Percentiles rank a stretch among this genome's conserved stretches.
Conservation (phyloP, 768 basidiomycete species). For the Suillus luteus region DNA sequence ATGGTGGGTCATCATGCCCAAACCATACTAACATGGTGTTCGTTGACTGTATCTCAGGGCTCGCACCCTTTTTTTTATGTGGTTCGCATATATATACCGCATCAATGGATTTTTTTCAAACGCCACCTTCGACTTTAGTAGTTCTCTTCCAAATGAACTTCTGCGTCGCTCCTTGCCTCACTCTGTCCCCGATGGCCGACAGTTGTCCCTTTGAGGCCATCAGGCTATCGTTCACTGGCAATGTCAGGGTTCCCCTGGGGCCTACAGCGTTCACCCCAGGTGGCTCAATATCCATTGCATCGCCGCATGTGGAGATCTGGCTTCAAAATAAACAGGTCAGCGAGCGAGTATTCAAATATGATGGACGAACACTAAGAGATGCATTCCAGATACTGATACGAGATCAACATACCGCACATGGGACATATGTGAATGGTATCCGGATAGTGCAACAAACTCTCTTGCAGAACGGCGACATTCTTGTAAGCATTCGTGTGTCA, state of each 20-base stretch:
- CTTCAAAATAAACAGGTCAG: constrained; percentile 41
- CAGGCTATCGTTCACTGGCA: constrained; percentile 34
- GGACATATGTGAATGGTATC: constrained; percentile 50
- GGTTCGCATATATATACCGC: constrained; percentile 5
- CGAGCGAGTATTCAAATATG: constrained; percentile 17
- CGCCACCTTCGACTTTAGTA: neutral
- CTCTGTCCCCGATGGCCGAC: constrained; percentile 34
- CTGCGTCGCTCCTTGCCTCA: constrained; percentile 33
- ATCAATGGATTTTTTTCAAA: neutral
- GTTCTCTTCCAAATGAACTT: constrained; percentile 23
- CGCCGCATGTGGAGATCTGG: constrained; percentile 51
- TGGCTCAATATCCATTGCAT: constrained; percentile 41
- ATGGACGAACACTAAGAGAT: constrained; percentile 16
- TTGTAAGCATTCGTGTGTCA: constrained; percentile 36
- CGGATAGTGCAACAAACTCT: constrained; percentile 39
- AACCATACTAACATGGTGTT: neutral
- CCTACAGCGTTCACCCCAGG: constrained; percentile 32
- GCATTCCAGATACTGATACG: constrained; percentile 44
- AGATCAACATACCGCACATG: constrained; percentile 48
- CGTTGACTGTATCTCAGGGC: neutral
- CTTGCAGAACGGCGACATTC: constrained; percentile 44
- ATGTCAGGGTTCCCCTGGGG: constrained; percentile 36
- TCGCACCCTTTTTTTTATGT: constrained; percentile 5
- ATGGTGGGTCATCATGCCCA: neutral
- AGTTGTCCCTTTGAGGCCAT: constrained; percentile 44